A percentile compares a stretch with the other conserved stretches of the same genome.
phyloP scores from a whole-genome alignment of 345 rosid species.

The Citrus sp. region DNA sequence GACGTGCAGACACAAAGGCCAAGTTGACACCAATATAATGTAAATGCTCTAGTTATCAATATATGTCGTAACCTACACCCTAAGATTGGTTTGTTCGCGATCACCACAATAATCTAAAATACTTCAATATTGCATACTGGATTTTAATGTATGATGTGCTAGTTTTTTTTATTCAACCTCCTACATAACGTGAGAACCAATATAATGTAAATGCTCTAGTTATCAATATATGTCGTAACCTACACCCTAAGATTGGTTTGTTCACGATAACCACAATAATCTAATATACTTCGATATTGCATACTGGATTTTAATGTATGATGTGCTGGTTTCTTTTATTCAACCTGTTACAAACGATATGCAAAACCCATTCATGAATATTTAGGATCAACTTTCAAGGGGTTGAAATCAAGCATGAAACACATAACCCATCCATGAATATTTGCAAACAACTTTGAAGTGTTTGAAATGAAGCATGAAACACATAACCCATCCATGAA shows the following conservation, averaged over 20 bases:
- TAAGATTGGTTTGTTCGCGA: not conserved
- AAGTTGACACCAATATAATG: not conserved
- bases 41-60: not conserved
- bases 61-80: not conserved
- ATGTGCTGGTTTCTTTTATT: not conserved
- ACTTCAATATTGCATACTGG: not conserved
- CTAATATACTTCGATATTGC: not conserved
- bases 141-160: not conserved
- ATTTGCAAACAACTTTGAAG: not conserved
- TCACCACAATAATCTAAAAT: not conserved
- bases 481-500: not conserved
- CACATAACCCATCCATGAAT: not conserved
- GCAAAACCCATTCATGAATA: not conserved
- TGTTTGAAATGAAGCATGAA: not conserved
- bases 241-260: not conserved
- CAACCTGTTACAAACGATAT: not conserved
- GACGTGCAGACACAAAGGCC: not conserved
- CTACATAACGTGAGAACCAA: not conserved
- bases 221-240: not conserved
- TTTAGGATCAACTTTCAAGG: too few species aligned
- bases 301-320: not conserved
- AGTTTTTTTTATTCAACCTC: not conserved
- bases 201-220: not conserved
- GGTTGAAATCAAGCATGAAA: too few species aligned
- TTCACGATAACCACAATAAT: not conserved